These are phyloP conservation scores for Boletus tomentosulus DNA, from an alignment of 768 basidiomycete species.

Conservation along the genomic window DNA sequence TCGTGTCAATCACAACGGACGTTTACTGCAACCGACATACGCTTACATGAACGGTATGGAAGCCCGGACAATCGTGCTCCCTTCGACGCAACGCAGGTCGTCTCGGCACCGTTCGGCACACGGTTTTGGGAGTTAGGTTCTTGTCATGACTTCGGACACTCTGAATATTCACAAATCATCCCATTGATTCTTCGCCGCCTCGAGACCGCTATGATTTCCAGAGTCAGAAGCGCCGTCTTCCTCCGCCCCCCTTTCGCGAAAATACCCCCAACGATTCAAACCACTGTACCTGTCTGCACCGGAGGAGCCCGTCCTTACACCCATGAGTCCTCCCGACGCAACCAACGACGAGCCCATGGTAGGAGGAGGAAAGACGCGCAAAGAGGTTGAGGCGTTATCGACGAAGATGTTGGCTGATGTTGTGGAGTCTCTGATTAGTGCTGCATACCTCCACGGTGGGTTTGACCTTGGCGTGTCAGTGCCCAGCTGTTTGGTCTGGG, in stretches of 20 bases:
- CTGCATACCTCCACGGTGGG: slow-evolving; percentile 65
- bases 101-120: no score
- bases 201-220: slow-evolving; percentile 46
- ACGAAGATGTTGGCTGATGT: slow-evolving; percentile 86
- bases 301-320: not conserved
- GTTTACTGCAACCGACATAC: no score
- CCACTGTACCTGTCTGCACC: slow-evolving; percentile 29
- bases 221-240: slow-evolving; percentile 47
- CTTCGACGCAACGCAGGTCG: no score
- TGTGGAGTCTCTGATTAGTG: slow-evolving; percentile 79
- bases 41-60: no score
- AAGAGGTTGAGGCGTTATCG: slow-evolving; percentile 43
- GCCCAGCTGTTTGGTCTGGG: slow-evolving; percentile 57
- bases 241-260: slow-evolving; percentile 34
- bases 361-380: slow-evolving; percentile 26
- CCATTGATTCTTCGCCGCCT: slow-evolving; percentile 67
- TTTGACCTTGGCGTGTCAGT: slow-evolving; percentile 40
- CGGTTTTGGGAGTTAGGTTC: no score
- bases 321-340: slow-evolving; percentile 27
- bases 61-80: no score
- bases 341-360: slow-evolving; percentile 13
- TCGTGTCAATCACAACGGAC: no score
- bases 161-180: slow-evolving; percentile 50
- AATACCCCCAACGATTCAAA: slow-evolving; percentile 46
- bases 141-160: no score